Evolutionary conservation across 257 asterid species (phyloP).

Genomic region (Cordia subcordata): DNA sequence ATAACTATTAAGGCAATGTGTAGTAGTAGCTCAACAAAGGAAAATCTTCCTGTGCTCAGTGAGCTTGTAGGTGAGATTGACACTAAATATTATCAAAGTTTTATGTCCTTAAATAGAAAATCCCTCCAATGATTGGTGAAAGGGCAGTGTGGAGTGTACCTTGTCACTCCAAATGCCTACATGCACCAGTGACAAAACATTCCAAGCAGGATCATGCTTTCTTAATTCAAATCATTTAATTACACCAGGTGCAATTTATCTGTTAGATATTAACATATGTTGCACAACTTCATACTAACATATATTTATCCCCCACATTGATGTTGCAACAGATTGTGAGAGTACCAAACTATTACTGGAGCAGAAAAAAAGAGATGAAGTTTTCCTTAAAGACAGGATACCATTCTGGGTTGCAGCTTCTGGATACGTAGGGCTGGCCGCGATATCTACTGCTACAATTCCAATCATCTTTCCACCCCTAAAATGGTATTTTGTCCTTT

Average conservation of each 20-base stretch:
- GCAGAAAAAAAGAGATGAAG: constrained; percentile 54
- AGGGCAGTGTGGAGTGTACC: neutral
- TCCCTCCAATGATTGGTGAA: neutral
- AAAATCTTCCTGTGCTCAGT: constrained; percentile 45
- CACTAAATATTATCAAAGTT: constrained; percentile 16
- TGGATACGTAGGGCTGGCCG: constrained; percentile 82
- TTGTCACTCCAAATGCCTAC: neutral
- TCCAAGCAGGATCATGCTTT: constrained; percentile 2
- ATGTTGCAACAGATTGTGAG: constrained; percentile 37
- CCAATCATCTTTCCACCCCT: constrained; percentile 86
- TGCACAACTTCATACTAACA: neutral
- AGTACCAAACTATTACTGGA: constrained; percentile 47
- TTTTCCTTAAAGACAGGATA: constrained; percentile 75
- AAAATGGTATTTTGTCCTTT: constrained; percentile 91
- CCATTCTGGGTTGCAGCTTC: constrained; percentile 87
- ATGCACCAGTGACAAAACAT: neutral
- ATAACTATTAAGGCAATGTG: constrained; percentile 60
- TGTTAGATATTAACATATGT: neutral
- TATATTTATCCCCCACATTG: neutral
- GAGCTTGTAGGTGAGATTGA: constrained; percentile 49
- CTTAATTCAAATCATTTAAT: neutral
- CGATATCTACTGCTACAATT: constrained; percentile 69
- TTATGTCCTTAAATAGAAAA: neutral
- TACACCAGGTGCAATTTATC: too few relatives aligned
- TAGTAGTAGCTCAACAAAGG: constrained; percentile 28